phyloP scores from a whole-genome alignment of 163 green algal genomes.

The Chlamydomonas reinhardtii region DNA sequence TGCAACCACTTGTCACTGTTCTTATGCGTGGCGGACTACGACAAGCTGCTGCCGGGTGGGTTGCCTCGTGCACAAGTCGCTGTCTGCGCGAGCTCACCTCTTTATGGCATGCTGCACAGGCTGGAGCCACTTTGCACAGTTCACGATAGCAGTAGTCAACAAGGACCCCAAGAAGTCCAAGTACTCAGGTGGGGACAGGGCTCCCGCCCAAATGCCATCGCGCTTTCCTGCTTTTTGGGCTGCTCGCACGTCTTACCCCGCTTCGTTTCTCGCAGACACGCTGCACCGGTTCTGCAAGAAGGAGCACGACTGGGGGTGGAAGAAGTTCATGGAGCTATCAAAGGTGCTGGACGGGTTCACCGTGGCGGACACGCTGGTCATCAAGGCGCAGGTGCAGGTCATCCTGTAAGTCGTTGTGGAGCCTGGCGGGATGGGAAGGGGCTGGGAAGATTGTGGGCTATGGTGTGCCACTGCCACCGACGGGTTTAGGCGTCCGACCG shows the following conservation, averaged over 20 bases:
- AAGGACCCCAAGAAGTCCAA: conserved; percentile 97
- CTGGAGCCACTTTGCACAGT: conserved; percentile 97
- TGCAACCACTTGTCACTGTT: conserved; percentile 98
- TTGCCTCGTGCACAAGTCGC: background rate
- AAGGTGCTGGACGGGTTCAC: conserved; percentile 97
- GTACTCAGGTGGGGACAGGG: conserved; percentile 84
- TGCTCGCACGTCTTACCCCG: background rate
- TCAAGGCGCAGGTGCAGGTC: conserved; percentile 97
- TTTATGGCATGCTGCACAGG: conserved; percentile 60
- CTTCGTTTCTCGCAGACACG: conserved; percentile 80
- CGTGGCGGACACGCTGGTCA: conserved; percentile 91
- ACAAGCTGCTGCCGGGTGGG: conserved; percentile 96
- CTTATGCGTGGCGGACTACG: conserved; percentile 98
- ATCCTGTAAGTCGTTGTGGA: conserved; percentile 61
- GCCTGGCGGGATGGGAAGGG: too few relatives aligned
- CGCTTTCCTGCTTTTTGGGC: background rate
- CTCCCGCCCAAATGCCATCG: background rate
- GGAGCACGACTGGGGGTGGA: conserved; percentile 99
- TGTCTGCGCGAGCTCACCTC: background rate
- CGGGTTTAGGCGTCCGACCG: background rate
- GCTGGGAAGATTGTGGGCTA: background rate
- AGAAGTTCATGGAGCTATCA: conserved; percentile 98
- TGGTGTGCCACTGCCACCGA: too few relatives aligned
- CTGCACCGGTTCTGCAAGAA: conserved; percentile 99
- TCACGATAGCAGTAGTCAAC: conserved; percentile 98